Evolutionary conservation across 805 yeast genomes (phyloP), one percentile per base, ranked within the genome.

Genomic region (Wickerhamiella australiensis): DNA sequence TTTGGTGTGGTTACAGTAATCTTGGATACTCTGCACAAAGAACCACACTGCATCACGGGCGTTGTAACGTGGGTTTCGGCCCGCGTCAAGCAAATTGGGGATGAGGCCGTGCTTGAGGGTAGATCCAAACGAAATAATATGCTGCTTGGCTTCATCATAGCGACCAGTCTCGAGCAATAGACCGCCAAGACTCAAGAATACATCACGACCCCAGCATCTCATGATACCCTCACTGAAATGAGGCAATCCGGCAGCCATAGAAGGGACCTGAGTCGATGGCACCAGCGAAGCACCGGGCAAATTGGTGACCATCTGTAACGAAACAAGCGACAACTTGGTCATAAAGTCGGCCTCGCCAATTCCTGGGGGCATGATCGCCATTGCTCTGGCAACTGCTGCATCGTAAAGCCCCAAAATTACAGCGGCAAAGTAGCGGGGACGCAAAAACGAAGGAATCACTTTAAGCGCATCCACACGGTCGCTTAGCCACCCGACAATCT

Each of bases 191-290:
- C 96, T 76, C 42, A 90, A 82, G 62, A 92, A 92, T 0, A 87
- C 94, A 65, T 90, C 98, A 61, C 98, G 76, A 20, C 98, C 98
- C 98, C 98, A 90, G 63, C 96, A 86, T 64, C 98, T 75, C 95
- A 90, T 87, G 65, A 83, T 88, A 55, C 82, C 86, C 52, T 75
- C 76, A 61, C 92, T 80, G 67, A 90, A 90, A 65, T 87, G 96
- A 1, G 98, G 98, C 53, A 90, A 72, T 1, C 97, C 98, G 1
- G 98, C 98, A 13, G 97, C 95, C 76, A 90, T 71, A 38, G 85
- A 77, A 1, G 94, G 83, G 13, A 79, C 74, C 40, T 46, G 50
- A 9, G 71, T 67, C 37, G 67, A 68, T 1, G 97, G 94, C 23
- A 72, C 66, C 49, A 92, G 70, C 0, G 96, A 84, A 0, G 96